Evolutionary conservation across 2,329 filamentous ascomycete genomes (phyloP), one percentile per base, ranked within the genome.

Genomic region (Venturia effusa): DNA sequence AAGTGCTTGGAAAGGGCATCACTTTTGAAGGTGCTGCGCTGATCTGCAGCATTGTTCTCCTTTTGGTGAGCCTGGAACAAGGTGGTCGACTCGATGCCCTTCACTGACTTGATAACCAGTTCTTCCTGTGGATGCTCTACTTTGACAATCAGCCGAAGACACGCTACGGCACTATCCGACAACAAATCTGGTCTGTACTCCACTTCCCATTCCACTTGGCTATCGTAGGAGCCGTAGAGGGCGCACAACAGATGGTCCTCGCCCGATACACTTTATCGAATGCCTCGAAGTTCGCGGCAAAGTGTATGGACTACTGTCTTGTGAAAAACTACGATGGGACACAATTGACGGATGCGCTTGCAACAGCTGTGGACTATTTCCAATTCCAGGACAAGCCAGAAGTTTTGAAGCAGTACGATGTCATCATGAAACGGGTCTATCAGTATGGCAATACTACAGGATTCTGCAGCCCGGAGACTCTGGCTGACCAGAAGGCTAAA

Each of bases 81-180:
- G 15, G 10, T 22, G 6, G 8, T 3, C n/a, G 15, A 24, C 4
- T 41, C 34, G 22, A 41, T 5, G 3, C 8, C 22, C 6, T 34
- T 57, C 5, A 17, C 41, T 48, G 17, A 37, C 8, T 1, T 19
- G 24, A n/a, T 34, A 19, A 63, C 64, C 15, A 70, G 66, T 51
- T 69, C 39, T 68, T 73, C 61, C 66, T 74, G 2, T 74, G 71
- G 67, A 71, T 72, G 69, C 66, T 73, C 30, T 74, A 74, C 68
- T 74, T 74, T 48, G 72, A 74, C 63, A 69, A 68, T 27, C 64
- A 72, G 40, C 68, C 69, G 2, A 68, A 72, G 51, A 68, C 69
- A 17, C 71, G 73, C 60, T 74, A 72, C 24, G 72, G 72, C 57
- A 69, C 65, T 59, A 72, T 73, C 64, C 70, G 70, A 37, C 72